phyloP scores from a whole-genome alignment of 2,329 filamentous ascomycete genomes.

The Trichoderma hamatum region DNA sequence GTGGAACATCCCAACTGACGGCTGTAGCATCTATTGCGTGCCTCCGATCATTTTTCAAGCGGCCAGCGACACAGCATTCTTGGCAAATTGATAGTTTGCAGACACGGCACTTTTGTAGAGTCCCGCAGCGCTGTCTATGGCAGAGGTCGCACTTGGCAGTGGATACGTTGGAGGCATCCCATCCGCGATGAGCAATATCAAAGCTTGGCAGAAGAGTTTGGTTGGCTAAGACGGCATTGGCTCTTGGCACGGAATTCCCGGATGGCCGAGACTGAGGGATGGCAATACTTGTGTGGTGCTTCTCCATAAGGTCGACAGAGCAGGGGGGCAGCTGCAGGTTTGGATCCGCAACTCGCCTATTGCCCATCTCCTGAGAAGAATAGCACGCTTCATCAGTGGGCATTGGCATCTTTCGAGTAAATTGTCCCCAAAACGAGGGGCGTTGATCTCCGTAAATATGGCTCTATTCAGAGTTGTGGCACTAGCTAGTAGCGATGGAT shows the following conservation, averaged over 20 bases:
- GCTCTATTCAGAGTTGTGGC: neutral
- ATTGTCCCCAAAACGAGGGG: neutral
- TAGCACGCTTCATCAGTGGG: neutral
- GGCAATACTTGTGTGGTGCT: neutral
- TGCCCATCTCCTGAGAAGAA: neutral
- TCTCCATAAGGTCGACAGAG: neutral
- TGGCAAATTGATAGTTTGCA: conserved; percentile 35
- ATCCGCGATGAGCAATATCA: conserved; percentile 29
- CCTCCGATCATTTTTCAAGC: conserved; percentile 28
- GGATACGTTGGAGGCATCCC: conserved; percentile 31
- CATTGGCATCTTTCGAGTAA: neutral
- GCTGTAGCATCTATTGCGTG: conserved; percentile 31
- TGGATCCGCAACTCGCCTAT: neutral
- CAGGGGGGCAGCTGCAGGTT: neutral
- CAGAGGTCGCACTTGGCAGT: conserved; percentile 38
- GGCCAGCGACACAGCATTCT: conserved; percentile 29
- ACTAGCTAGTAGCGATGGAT: neutral
- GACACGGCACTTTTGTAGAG: conserved; percentile 33
- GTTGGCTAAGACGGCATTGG: neutral
- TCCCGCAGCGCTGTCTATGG: conserved; percentile 31
- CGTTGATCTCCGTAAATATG: neutral
- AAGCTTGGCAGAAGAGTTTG: conserved; percentile 19
- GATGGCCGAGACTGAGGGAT: neutral
- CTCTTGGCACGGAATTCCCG: neutral
- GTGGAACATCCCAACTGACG: conserved; percentile 30